Base-by-base conservation (phyloP, 1,284 basidiomycete species). In the Trichosporon asahii region DNA sequence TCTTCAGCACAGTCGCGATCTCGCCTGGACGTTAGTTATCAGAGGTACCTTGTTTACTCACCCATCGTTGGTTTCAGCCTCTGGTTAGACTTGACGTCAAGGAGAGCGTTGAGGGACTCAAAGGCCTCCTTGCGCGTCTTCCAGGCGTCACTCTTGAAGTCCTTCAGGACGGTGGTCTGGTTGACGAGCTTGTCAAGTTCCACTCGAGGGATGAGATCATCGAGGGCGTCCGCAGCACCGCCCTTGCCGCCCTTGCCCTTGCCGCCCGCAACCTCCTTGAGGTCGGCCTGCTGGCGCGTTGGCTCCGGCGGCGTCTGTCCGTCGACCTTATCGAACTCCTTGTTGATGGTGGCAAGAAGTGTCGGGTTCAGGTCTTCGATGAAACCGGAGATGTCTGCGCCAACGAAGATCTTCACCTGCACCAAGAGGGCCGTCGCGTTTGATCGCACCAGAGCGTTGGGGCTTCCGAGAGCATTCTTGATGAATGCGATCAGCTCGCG, bases 101-200 rank as follows among this genome's bases (percentile, higher is more conserved):
- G 84, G 67, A 95, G 88, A 0, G 88, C 89, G 76, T 93, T 91
- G 15, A 99, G 84, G 0, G 87, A 86, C 79, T 99, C 97, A 68
- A 99, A 86, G 1, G 92, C 95, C 79, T 98, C 97, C 83, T 99
- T 99, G 84, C 96, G 91, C 6, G 89, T 90, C 85, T 99, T 99
- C 97, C 97, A 99, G 0, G 93, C 90, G 76, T 98, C 97, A 75
- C 89, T 94, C 84, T 93, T 93, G 11, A 90, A 87, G 77, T 94
- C 93, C 1, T 89, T 86, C 31, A 95, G 84, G 64, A 98, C 91
- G 1, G 89, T 89, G 0, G 93, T 93, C n/a, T 90, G 89, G 71
- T 91, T 90, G 46, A 99, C 85, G 27, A 99, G 84, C 69, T 89
- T 87, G 76, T 99, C 96, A 64, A 99, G 86, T 76, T 99, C 96